Evolutionary conservation across 805 yeast species (phyloP).

Genomic region (Starmerella stellata): DNA sequence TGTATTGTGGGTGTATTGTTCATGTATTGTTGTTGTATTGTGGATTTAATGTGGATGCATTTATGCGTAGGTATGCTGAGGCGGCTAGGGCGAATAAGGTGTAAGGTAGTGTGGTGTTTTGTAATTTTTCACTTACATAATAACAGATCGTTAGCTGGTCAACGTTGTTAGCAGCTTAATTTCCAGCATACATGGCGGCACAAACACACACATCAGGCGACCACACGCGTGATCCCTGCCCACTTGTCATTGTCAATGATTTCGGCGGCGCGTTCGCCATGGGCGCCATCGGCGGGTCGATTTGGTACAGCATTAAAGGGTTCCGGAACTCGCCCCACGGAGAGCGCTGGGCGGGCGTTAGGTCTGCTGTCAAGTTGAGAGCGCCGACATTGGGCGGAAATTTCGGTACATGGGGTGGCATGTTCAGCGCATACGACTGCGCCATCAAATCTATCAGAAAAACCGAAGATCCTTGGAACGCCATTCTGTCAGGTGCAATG

Average conservation of each 20-base stretch:
- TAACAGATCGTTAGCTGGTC: too few species aligned
- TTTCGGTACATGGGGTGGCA: slow-evolving; percentile 99
- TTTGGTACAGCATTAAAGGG: slow-evolving; percentile 98
- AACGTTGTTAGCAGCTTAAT: not conserved
- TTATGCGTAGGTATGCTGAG: too few species aligned
- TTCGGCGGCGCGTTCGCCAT: slow-evolving; percentile 98
- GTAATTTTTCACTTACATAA: too few species aligned
- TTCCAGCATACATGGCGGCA: not conserved
- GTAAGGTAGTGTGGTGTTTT: too few species aligned
- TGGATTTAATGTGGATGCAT: too few species aligned
- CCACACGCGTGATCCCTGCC: slow-evolving; percentile 98
- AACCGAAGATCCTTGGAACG: slow-evolving; percentile 97
- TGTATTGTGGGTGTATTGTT: too few species aligned
- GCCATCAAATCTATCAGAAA: slow-evolving; percentile 86
- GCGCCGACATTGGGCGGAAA: slow-evolving; percentile 99
- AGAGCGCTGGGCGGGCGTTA: slow-evolving; percentile 78
- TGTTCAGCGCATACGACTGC: slow-evolving; percentile 90
- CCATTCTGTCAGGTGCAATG: slow-evolving; percentile 92
- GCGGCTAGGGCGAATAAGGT: too few species aligned
- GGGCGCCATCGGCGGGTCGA: slow-evolving; percentile 98
- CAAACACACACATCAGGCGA: slow-evolving; percentile 35
- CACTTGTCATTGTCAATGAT: slow-evolving; percentile 84
- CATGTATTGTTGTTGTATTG: too few species aligned
- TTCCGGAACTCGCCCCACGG: slow-evolving; percentile 93
- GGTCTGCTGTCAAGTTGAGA: slow-evolving; percentile 80